Evolutionary conservation across 192 early-diverging fungal species (phyloP), one percentile per base, ranked within the genome.

Genomic region (Coemansia sp.): DNA sequence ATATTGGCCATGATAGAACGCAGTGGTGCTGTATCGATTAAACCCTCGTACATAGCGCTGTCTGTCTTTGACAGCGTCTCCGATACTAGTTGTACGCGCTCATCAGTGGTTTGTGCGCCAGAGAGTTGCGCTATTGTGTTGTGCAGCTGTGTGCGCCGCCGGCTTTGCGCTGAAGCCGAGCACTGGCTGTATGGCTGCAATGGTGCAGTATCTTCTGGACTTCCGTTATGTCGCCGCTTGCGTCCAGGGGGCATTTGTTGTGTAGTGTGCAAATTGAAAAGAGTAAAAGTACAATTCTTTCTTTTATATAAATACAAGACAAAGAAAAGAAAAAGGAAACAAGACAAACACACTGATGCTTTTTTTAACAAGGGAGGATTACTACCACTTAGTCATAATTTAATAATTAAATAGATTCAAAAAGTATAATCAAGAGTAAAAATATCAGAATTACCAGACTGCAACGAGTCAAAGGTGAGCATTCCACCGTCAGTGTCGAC

Each of bases 401-500:
- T n/a, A n/a, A n/a, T 45, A 15, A 45, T 45, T 15, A 45, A n/a
- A 10, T 45, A 10, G n/a, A 53, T 29, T 61, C 30, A 67, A 35
- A 59, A 37, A 5, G 57, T 40, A 35, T 59, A 67, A 23, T 67
- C 66, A 2, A 67, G 45, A 16, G 66, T 51, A 61, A 80, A 80
- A 6, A 71, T 61, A 15, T 70, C 66, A 3, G 48, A 28, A 43
- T 63, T 74, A 29, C 72, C 77, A 25, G 77, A 80, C 72, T 81
- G 72, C 35, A 71, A 18, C 58, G 78, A 74, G 57, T 71, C 65
- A 51, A 81, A 81, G 26, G 66, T 46, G 23, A 75, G n/a, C 58
- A 71, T 46, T 20, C 58, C 29, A 8, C 13, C 26, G 25, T 42
- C 30, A 3, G 78, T 81, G 53, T 75, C 70, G 15, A 81, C 69